These are phyloP conservation scores for Suhomyces atakaporum DNA, from an alignment of 1,139 yeast species.

Conservation along the genomic window DNA sequence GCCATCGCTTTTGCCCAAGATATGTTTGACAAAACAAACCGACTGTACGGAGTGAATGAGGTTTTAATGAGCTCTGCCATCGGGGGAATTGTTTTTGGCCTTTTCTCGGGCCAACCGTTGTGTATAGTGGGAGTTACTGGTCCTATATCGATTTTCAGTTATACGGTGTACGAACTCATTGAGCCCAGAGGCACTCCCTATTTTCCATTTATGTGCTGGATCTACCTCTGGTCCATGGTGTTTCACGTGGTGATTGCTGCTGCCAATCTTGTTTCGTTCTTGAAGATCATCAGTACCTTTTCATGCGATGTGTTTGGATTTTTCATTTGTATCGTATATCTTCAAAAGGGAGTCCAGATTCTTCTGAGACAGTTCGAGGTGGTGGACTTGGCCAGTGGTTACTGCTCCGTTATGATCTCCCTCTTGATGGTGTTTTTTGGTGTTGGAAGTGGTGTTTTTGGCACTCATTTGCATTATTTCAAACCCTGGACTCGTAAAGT, in stretches of 20 bases:
- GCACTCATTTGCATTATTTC: slow-evolving; percentile 60
- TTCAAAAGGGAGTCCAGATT: slow-evolving; percentile 88
- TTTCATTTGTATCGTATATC: slow-evolving; percentile 85
- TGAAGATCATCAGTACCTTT: slow-evolving; percentile 74
- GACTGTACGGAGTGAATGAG: slow-evolving; percentile 90
- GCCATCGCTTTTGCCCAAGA: slow-evolving; percentile 97
- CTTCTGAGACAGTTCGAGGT: slow-evolving; percentile 65
- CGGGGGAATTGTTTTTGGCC: slow-evolving; percentile 87
- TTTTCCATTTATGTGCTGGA: slow-evolving; percentile 96
- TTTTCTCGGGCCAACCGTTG: slow-evolving; percentile 85
- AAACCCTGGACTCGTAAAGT: slow-evolving; percentile 63
- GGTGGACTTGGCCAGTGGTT: slow-evolving; percentile 58
- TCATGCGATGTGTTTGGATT: slow-evolving; percentile 95
- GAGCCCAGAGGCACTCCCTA: slow-evolving; percentile 65
- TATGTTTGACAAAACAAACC: slow-evolving; percentile 86
- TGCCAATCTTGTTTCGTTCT: slow-evolving; percentile 65
- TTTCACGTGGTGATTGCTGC: slow-evolving; percentile 76
- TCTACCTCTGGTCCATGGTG: slow-evolving; percentile 87
- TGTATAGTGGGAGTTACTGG: slow-evolving; percentile 99
- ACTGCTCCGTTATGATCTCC: slow-evolving; percentile 73
- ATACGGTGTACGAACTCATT: slow-evolving; percentile 84
- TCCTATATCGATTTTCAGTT: slow-evolving; percentile 87
- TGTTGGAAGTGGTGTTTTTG: slow-evolving; percentile 60
- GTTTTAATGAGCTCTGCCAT: slow-evolving; percentile 79
- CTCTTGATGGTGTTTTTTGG: slow-evolving; percentile 77